Base-by-base conservation (phyloP, 75 land plant species). In the Cupressus sempervirens region DNA sequence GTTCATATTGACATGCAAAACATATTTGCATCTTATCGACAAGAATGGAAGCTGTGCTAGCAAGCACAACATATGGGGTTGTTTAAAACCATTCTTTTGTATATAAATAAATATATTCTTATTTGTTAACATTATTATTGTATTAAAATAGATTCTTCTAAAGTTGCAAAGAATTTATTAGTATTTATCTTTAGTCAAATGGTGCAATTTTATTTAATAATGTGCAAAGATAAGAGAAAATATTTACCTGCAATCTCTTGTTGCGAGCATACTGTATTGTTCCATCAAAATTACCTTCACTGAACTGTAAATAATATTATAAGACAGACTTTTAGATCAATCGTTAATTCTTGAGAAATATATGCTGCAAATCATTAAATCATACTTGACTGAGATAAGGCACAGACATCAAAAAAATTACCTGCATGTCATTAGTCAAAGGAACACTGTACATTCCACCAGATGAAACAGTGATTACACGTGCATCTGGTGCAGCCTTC, bases 361-460 rank as follows among this genome's bases (percentile, higher is more conserved):
- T 72, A 45, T 79, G 46, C 3, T 10, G 13, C 81, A 45, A 32
- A 43, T 50, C 30, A 23, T 45, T 79, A 26, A 41, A 79, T 26
- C 4, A 20, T 45, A 79, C 12, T 43, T n/a, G 13, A 72, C 45
- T 38, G 41, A n/a, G 20, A 9, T n/a, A 72, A 83, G 23, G 58
- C 88, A 32, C 26, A 84, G 29, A 18, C 38, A 15, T 35, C 15
- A 58, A 82, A 36, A 54, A 34, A 1, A 68, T 34, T 84, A 92
- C 99, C 94, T 97, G 98, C 58, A 97, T 86, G 89, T 94, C 95
- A 83, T 70, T 86, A 12, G 89, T 91, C 52, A 97, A 90, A 54
- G 95, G 93, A 68, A 85, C 30, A 76, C 93, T 84, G 36, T 94
- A 96, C 99, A 97, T 97, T 86, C 98, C 99, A 76, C 98, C 99